Percentiles rank a stretch among this genome's conserved stretches.
These are phyloP conservation scores for Chlamydomonas asymmetrica DNA, from an alignment of 139 green algal species.

Conservation along the genomic window DNA sequence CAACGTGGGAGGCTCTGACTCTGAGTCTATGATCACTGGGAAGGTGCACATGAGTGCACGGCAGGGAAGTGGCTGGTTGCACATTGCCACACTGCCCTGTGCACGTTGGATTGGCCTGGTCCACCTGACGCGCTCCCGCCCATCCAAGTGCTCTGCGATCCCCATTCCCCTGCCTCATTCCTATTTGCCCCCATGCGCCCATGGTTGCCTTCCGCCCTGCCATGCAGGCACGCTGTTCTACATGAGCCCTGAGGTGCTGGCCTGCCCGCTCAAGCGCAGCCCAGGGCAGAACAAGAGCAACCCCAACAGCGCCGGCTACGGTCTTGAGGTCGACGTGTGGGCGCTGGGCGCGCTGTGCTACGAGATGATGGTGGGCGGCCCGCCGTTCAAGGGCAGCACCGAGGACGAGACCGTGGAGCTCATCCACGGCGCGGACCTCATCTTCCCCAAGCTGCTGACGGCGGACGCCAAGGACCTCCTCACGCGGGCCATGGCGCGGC, in stretches of 20 bases:
- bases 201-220: too few species aligned
- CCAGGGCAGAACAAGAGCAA: conserved; percentile 55
- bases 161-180: too few species aligned
- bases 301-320: conserved; percentile 12
- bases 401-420: conserved; percentile 25
- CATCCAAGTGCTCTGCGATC: too few species aligned
- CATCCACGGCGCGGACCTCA: conserved; percentile 22
- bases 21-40: too few species aligned
- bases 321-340: conserved; percentile 24
- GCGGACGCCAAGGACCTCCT: conserved; percentile 22
- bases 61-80: too few species aligned
- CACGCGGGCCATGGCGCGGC: conserved; percentile 10
- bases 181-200: too few species aligned
- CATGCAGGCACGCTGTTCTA: conserved; percentile 58
- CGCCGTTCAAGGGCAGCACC: conserved; percentile 29
- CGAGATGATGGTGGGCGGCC: conserved; percentile 30
- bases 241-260: conserved; percentile 55
- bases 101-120: too few species aligned
- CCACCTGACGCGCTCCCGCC: background rate
- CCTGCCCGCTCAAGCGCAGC: conserved; percentile 48
- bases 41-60: too few species aligned
- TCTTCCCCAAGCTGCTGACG: conserved; percentile 26
- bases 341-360: conserved; percentile 24
- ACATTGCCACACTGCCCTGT: too few species aligned
- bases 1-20: too few species aligned